A percentile compares a stretch with the other conserved stretches of the same genome.
These are phyloP conservation scores for Malassezia arunalokei DNA, from an alignment of 1,284 basidiomycete species.

Conservation along the genomic window DNA sequence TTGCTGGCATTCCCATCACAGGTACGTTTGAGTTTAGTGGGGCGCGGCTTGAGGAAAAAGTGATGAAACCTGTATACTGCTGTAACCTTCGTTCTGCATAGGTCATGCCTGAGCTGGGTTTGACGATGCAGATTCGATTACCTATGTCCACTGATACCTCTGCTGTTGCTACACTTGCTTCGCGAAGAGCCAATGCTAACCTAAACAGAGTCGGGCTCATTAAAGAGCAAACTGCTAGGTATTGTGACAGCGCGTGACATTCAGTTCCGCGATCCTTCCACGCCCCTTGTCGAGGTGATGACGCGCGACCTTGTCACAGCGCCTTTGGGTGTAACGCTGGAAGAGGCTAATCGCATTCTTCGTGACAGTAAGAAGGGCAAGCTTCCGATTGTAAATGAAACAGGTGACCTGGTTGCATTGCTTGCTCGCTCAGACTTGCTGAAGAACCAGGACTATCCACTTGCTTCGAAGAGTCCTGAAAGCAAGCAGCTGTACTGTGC, in stretches of 20 bases:
- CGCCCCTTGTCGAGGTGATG: conserved; percentile 77
- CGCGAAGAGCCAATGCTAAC: conserved; percentile 2
- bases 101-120: conserved; percentile 54
- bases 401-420: conserved; percentile 36
- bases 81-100: conserved; percentile 82
- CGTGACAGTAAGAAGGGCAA: conserved; percentile 97
- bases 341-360: conserved; percentile 84
- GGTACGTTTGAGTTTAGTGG: conserved; percentile 52
- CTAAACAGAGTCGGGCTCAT: conserved; percentile 64
- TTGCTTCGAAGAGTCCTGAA: conserved; percentile 79
- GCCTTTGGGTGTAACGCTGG: conserved; percentile 54
- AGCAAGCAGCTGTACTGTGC: conserved; percentile 95
- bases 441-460: conserved; percentile 94
- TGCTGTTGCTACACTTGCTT: not conserved
- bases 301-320: conserved; percentile 50
- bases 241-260: conserved; percentile 95
- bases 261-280: conserved; percentile 68
- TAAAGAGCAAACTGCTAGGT: conserved; percentile 78
- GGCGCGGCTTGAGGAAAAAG: not conserved
- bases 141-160: conserved; percentile 47
- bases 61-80: conserved; percentile 35
- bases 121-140: conserved; percentile 59
- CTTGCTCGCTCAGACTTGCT: conserved; percentile 73
- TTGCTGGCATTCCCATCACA: conserved; percentile 94
- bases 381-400: conserved; percentile 52